Evolutionary conservation across 164 flowering plant genomes (phyloP).

Genomic region (Malania oleifera): DNA sequence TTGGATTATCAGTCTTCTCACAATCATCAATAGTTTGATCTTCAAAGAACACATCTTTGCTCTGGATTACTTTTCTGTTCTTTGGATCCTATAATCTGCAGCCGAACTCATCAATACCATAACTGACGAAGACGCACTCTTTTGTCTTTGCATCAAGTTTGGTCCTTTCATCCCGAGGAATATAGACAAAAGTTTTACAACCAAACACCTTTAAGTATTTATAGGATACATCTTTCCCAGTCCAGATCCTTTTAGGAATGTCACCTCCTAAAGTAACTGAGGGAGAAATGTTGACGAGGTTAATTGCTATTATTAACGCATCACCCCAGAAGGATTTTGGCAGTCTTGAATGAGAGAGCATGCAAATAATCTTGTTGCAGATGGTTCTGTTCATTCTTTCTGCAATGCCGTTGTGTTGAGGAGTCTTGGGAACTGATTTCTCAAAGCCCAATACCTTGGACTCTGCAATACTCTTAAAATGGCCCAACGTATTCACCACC

Average conservation of each 20-base stretch:
- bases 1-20: too few species aligned
- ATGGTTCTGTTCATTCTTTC: constrained; percentile 13
- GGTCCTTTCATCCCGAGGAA: constrained; percentile 13
- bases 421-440: constrained; percentile 6
- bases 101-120: constrained; percentile 6
- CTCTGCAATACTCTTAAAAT: constrained; percentile 8
- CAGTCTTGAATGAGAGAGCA: constrained; percentile 9
- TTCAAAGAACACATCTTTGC: constrained; percentile 14
- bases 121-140: constrained; percentile 10
- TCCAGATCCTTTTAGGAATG: constrained; percentile 1
- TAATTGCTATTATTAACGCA: constrained; percentile 1
- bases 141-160: constrained; percentile 9
- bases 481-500: constrained; percentile 18
- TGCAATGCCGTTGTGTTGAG: constrained; percentile 12
- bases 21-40: constrained; percentile 6
- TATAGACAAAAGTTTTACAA: constrained; percentile 11
- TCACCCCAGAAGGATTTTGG: constrained; percentile 10
- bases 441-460: constrained; percentile 5
- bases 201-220: constrained; percentile 15
- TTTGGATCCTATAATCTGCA: constrained; percentile 11
- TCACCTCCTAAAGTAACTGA: constrained; percentile 9
- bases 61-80: constrained; percentile 6
- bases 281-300: constrained; percentile 8
- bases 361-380: constrained; percentile 1
- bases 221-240: constrained; percentile 4